Evolutionary conservation across 2,329 filamentous ascomycete species (phyloP), one percentile per base, ranked within the genome.

Genomic region (Talaromyces atroroseus): DNA sequence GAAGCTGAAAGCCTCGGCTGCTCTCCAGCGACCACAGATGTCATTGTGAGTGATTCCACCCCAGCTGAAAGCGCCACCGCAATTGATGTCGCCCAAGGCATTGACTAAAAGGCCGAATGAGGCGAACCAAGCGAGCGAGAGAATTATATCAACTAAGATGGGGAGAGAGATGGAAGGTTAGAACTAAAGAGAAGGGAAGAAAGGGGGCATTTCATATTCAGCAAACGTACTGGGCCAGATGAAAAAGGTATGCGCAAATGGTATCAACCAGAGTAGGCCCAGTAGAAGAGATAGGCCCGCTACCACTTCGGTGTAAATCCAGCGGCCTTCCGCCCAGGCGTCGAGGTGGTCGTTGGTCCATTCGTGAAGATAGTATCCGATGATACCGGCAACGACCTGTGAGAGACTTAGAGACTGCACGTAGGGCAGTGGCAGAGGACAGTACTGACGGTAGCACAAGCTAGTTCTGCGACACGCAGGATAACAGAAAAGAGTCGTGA

Each of bases 231-330:
- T 57, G 0, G 85, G 86, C 80, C 86, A 92, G 71, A 86, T 80
- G 59, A 85, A 79, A 71, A 91, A 89, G 48, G 78, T 80, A 51
- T 76, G 75, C 2, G 82, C 81, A 66, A 89, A 88, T 1, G 89
- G 89, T 42, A 92, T 78, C 26, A 91, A 77, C 82, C 87, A 89
- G 60, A 92, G 69, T 24, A 92, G 72, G 5, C 82, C 78, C n/a
- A 89, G 75, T 42, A 92, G 69, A 54, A 91, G 83, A 12, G 85
- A 83, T 18, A 92, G 66, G 20, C 79, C 85, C 2, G 89, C 85
- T 40, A 91, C 79, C 18, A 89, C 82, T 66, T 88, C 82, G 47
- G 87, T 82, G 76, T 90, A 92, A 73, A 92, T 89, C 75, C 86
- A 85, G 56, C 88, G 84, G 36, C 80, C 84, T 40, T 81, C 74